Base-by-base conservation (phyloP, 202 grass and related monocot genomes). In the Elaeis oleifera region DNA sequence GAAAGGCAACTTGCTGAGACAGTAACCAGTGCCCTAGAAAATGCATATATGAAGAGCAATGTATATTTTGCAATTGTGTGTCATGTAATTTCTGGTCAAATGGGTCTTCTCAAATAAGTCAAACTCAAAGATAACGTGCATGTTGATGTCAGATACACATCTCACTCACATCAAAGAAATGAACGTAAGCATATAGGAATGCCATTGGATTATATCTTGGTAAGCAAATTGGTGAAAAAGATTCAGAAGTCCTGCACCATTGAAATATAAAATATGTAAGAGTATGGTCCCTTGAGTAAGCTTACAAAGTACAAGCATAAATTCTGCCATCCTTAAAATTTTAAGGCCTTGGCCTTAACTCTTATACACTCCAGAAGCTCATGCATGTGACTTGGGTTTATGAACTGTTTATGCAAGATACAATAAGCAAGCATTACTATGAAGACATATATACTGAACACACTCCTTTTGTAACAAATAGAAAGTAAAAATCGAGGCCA, bases 131-230 rank as follows among this genome's bases (percentile, higher is more conserved):
- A 32, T 61, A 59, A 1, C 8, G 57, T 29, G 62, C 18, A 24
- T 3, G 50, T 57, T 22, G 18, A 82, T 49, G 36, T 44, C 6
- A 64, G 54, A 60, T 16, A 70, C 6, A 64, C 73, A 70, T 76
- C 62, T 64, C 59, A 89, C 87, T 97, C 81, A 99, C 94, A 84
- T 99, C 88, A 64, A 99, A 79, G 78, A 99, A 99, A 73, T 99
- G 85, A 69, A 99, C 78, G 23, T 99, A 99, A 65, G 88, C 85
- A 64, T 99, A 86, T 77, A 99, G 48, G 69, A 94, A 99, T 48
- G 75, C 94, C 94, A 99, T 94, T 66, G 94, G 72, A 79, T 99
- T 99, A 72, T 99, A 99, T 99, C 82, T 86, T 75, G 94, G 85
- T 52, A 99, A 71, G 81, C 94, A 99, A 77, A 99, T 99, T 61